These are phyloP conservation scores for Fusarium sp. DNA, from an alignment of 2,329 filamentous ascomycete genomes.

Conservation along the genomic window DNA sequence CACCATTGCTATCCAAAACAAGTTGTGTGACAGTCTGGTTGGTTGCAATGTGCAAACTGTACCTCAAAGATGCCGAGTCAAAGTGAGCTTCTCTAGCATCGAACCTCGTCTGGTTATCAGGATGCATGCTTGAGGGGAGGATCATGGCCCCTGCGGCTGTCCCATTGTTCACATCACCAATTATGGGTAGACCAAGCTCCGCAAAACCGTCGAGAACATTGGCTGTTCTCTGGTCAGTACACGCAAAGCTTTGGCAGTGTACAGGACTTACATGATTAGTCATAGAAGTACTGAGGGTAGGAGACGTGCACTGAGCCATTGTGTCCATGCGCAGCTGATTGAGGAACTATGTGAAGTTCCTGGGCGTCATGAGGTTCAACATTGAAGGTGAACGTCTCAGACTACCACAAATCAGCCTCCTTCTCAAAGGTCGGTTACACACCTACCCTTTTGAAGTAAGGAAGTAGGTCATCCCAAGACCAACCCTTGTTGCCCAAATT, in stretches of 20 bases:
- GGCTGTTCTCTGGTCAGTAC: neutral
- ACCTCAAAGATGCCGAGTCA: neutral
- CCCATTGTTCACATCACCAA: slow-evolving; percentile 20
- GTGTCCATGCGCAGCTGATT: neutral
- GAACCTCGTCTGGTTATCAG: slow-evolving; percentile 6
- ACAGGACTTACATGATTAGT: slow-evolving; percentile 1
- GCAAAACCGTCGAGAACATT: slow-evolving; percentile 14
- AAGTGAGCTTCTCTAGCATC: slow-evolving; percentile 27
- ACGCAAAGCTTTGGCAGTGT: neutral
- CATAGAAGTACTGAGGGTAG: slow-evolving; percentile 19
- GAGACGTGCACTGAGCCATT: slow-evolving; percentile 23
- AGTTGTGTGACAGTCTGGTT: slow-evolving; percentile 11
- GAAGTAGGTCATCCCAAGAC: slow-evolving; percentile 51
- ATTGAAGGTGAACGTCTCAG: slow-evolving; percentile 14
- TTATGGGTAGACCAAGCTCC: slow-evolving; percentile 20
- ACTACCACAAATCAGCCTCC: neutral
- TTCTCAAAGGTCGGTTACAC: neutral
- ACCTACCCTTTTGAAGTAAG: slow-evolving; percentile 56
- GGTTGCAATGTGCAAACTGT: slow-evolving; percentile 16
- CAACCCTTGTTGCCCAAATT: slow-evolving; percentile 57
- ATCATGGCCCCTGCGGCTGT: slow-evolving; percentile 16
- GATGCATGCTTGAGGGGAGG: slow-evolving; percentile 26
- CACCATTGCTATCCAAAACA: neutral
- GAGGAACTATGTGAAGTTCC: slow-evolving; percentile 12
- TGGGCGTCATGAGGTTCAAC: neutral